Evolutionary conservation across 1,284 basidiomycete genomes (phyloP).

Genomic region (Austropuccinia psidii): DNA sequence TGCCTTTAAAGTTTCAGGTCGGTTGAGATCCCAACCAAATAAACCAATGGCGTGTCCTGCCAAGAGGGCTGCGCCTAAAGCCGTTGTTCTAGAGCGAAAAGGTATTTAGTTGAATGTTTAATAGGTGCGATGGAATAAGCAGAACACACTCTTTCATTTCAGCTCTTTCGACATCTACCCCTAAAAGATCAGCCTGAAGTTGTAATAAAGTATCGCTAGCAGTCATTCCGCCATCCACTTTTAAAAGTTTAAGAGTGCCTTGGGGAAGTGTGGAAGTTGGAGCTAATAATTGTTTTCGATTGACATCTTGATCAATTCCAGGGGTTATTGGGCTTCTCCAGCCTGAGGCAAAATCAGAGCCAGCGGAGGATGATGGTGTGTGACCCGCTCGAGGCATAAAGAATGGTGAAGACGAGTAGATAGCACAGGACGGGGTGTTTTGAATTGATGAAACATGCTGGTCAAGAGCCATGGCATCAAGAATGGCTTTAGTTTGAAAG

Average conservation of each 20-base stretch:
- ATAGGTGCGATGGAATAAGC: background rate
- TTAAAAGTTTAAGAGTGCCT: slow-evolving; percentile 65
- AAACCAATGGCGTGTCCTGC: slow-evolving; percentile 80
- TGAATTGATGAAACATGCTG: slow-evolving; percentile 47
- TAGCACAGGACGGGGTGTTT: background rate
- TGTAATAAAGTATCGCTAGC: slow-evolving; percentile 67
- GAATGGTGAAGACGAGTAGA: background rate
- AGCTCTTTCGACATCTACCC: slow-evolving; percentile 81
- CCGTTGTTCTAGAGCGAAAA: slow-evolving; percentile 62
- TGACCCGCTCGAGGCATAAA: background rate
- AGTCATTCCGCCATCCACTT: slow-evolving; percentile 65
- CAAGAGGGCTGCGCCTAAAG: slow-evolving; percentile 90
- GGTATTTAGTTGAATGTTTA: background rate
- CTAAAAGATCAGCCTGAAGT: slow-evolving; percentile 83
- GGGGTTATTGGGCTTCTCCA: background rate
- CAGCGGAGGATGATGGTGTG: background rate
- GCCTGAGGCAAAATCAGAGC: background rate
- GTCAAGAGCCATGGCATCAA: slow-evolving; percentile 87
- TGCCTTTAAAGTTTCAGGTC: slow-evolving; percentile 67
- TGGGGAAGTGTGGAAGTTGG: background rate
- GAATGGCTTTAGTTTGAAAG: slow-evolving; percentile 80
- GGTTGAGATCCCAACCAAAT: slow-evolving; percentile 86
- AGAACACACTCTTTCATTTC: slow-evolving; percentile 77
- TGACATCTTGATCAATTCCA: background rate
- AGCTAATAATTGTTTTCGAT: background rate